Conservation (phyloP, 805 yeast species). For the Zygoascus biomembranicola region DNA sequence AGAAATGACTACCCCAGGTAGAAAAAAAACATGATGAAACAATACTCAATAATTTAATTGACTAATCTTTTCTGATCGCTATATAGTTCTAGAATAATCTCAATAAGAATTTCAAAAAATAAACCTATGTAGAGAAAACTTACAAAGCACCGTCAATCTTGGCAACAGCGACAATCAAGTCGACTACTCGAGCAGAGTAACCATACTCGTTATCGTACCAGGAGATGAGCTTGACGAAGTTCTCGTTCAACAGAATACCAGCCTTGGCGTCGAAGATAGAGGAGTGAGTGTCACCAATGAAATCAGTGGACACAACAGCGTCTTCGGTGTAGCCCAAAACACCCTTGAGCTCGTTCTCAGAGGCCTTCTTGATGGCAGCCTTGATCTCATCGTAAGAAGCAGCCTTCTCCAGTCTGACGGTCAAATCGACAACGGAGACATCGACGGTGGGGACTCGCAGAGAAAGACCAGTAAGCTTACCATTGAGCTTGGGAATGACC, state of each 20-base stretch:
- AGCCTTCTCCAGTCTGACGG: constrained; percentile 69
- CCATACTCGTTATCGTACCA: constrained; percentile 98
- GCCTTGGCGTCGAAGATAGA: constrained; percentile 88
- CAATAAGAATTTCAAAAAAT: too few species aligned
- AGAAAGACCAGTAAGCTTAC: constrained; percentile 91
- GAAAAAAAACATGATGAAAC: too few species aligned
- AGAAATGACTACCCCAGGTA: too few species aligned
- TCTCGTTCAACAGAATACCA: constrained; percentile 79
- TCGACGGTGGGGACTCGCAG: constrained; percentile 91
- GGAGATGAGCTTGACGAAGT: constrained; percentile 82
- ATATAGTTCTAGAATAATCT: too few species aligned
- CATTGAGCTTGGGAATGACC: constrained; percentile 84
- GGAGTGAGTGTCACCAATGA: constrained; percentile 75
- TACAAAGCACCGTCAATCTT: constrained; percentile 29
- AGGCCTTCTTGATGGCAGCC: constrained; percentile 63
- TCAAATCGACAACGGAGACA: constrained; percentile 88
- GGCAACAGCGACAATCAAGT: constrained; percentile 76
- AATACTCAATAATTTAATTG: too few species aligned
- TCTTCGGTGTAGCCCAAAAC: constrained; percentile 86
- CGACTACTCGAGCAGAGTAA: constrained; percentile 94
- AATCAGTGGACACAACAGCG: constrained; percentile 85
- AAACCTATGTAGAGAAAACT: background rate
- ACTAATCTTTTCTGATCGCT: too few species aligned
- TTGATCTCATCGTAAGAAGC: constrained; percentile 80
- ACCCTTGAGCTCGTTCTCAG: constrained; percentile 75